Conservation (phyloP, 352 stramenopile species). For the Thalassiosira livingstoniorum region DNA sequence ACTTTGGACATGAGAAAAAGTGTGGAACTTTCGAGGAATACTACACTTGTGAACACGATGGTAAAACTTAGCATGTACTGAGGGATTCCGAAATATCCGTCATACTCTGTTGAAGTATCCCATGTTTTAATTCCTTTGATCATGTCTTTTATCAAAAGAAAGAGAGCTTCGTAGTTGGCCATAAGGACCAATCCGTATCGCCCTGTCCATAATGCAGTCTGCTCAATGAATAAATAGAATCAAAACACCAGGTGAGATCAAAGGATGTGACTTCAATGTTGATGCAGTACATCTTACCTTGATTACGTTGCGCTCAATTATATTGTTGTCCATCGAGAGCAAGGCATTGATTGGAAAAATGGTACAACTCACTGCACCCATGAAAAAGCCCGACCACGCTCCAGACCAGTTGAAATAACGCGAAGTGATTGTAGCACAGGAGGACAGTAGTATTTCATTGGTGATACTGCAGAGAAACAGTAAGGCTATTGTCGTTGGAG, state of each 20-base stretch:
- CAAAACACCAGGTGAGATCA: neutral
- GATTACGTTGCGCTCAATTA: constrained; percentile 45
- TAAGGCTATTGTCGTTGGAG: constrained; percentile 45
- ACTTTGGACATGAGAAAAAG: constrained; percentile 79
- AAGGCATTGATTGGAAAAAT: constrained; percentile 55
- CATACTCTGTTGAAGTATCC: constrained; percentile 52
- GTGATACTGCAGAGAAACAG: constrained; percentile 43
- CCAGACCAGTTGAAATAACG: constrained; percentile 59
- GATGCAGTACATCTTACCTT: constrained; percentile 39
- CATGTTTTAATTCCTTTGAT: constrained; percentile 52
- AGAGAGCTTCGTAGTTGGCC: constrained; percentile 78
- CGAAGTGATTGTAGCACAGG: constrained; percentile 46
- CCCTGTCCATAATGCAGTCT: constrained; percentile 32
- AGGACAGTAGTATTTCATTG: constrained; percentile 50
- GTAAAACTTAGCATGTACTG: constrained; percentile 73
- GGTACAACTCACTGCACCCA: constrained; percentile 35
- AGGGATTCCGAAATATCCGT: constrained; percentile 70
- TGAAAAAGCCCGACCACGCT: constrained; percentile 48
- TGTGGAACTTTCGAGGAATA: constrained; percentile 61
- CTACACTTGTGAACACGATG: constrained; percentile 63
- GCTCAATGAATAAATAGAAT: constrained; percentile 1
- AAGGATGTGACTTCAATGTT: neutral
- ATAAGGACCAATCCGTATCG: constrained; percentile 68
- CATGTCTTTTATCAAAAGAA: constrained; percentile 64
- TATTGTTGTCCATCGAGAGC: constrained; percentile 39